These are phyloP conservation scores for Penicillium corylophilum DNA, from an alignment of 2,329 filamentous ascomycete genomes.

Conservation along the genomic window DNA sequence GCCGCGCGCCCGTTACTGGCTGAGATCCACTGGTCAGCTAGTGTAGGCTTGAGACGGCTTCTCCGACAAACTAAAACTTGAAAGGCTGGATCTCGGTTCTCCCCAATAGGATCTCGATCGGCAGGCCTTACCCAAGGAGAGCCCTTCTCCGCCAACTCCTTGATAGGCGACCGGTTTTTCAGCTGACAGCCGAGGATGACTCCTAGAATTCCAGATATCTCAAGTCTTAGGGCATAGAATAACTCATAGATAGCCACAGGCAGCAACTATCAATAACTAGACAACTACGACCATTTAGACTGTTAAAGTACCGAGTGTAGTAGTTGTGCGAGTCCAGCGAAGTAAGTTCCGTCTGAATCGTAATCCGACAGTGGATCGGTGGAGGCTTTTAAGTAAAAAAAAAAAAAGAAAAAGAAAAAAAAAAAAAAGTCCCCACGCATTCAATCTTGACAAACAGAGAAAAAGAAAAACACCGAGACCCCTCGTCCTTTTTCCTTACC, in stretches of 20 bases:
- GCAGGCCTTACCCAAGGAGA: constrained; percentile 6
- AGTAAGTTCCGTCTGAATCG: background rate
- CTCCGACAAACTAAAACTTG: background rate
- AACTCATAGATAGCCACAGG: no score
- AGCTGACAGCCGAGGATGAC: background rate
- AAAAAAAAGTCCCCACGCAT: constrained; percentile 19
- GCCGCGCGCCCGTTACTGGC: background rate
- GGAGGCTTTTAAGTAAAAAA: constrained; percentile 20
- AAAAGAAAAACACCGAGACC: constrained; percentile 35
- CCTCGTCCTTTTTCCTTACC: constrained; percentile 2
- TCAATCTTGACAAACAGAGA: constrained; percentile 33
- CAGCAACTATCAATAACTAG: no score
- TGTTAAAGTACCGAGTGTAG: no score
- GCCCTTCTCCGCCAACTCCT: background rate
- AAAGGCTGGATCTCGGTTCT: constrained; percentile 11
- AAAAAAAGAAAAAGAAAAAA: constrained; percentile 9
- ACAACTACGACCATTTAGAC: no score
- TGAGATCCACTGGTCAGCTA: background rate
- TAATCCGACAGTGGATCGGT: constrained; percentile 29
- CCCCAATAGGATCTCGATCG: constrained; percentile 25
- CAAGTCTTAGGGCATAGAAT: no score
- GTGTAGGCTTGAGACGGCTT: background rate
- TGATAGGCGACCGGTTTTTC: constrained; percentile 5
- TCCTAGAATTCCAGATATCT: no score
- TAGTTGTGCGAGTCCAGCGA: no score